A percentile compares a stretch with the other conserved stretches of the same genome.
These are phyloP conservation scores for Colletotrichum truncatum DNA, from an alignment of 2,329 filamentous ascomycete species.

Conservation along the genomic window DNA sequence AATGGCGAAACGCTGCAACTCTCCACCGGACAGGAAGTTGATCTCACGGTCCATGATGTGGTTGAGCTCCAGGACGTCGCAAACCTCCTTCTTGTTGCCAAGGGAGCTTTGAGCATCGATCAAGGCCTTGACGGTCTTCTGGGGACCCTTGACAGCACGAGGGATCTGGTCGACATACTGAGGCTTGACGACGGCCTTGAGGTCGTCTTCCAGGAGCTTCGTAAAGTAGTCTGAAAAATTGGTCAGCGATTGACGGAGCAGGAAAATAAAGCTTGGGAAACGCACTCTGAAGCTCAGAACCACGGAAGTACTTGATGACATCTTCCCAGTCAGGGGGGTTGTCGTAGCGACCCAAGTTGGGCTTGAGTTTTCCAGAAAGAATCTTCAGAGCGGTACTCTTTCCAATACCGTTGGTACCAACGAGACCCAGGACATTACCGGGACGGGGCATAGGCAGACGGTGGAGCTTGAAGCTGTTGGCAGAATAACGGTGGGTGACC, in stretches of 20 bases:
- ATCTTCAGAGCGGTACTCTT: conserved; percentile 99
- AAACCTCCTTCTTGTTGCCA: conserved; percentile 82
- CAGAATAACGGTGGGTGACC: conserved; percentile 97
- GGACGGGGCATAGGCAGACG: conserved; percentile 94
- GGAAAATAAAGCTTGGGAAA: conserved; percentile 16
- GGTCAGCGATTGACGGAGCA: conserved; percentile 2
- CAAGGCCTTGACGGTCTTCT: conserved; percentile 82
- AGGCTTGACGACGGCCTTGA: conserved; percentile 98
- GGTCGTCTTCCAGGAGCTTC: conserved; percentile 94
- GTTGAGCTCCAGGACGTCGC: conserved; percentile 84
- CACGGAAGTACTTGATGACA: conserved; percentile 97
- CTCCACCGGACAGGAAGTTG: conserved; percentile 90
- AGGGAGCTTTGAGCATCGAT: conserved; percentile 81
- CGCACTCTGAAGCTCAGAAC: conserved; percentile 95
- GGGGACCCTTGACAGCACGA: conserved; percentile 83
- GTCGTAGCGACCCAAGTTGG: conserved; percentile 92
- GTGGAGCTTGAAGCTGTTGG: conserved; percentile 99
- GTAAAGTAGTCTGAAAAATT: conserved; percentile 84
- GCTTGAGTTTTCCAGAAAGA: conserved; percentile 97
- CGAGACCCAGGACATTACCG: conserved; percentile 93
- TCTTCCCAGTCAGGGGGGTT: conserved; percentile 99
- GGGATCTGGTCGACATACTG: conserved; percentile 99
- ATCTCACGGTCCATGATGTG: conserved; percentile 95
- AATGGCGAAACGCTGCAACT: conserved; percentile 97
- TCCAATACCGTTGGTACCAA: conserved; percentile 99